These are phyloP conservation scores for Neolecta irregularis DNA, from an alignment of 1,139 yeast genomes.

Conservation along the genomic window DNA sequence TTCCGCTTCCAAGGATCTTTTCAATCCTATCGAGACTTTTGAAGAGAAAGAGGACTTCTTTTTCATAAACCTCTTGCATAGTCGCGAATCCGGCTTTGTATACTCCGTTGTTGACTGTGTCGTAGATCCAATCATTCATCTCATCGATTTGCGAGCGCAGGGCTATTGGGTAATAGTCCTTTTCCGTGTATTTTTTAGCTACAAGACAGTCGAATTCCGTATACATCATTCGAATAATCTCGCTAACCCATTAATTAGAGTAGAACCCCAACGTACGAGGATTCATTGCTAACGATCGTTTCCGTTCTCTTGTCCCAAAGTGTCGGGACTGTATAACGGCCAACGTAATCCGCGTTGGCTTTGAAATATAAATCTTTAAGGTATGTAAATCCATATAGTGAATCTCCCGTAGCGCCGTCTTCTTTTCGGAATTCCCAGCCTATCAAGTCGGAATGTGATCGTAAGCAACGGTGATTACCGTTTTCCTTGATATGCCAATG, in stretches of 20 bases:
- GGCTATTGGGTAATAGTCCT: constrained; percentile 50
- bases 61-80: constrained; percentile 65
- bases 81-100: constrained; percentile 88
- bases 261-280: too few species aligned
- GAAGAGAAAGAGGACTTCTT: constrained; percentile 52
- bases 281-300: constrained; percentile 81
- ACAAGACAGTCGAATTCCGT: constrained; percentile 45
- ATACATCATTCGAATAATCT: constrained; percentile 71
- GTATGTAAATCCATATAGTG: constrained; percentile 43
- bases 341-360: constrained; percentile 59
- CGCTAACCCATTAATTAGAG: too few species aligned
- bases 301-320: constrained; percentile 73
- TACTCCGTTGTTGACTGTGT: constrained; percentile 57
- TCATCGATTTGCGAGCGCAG: constrained; percentile 50
- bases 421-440: constrained; percentile 74
- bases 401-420: constrained; percentile 52
- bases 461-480: constrained; percentile 6
- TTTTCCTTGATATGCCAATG: constrained; percentile 15
- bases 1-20: constrained; percentile 35
- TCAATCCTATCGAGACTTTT: constrained; percentile 64
- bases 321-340: constrained; percentile 82
- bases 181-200: constrained; percentile 32
- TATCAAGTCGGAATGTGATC: constrained; percentile 21
- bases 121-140: constrained; percentile 71
- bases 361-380: constrained; percentile 58